These are phyloP conservation scores for Podospora comata DNA, from an alignment of 495 filamentous ascomycete species.

Conservation along the genomic window DNA sequence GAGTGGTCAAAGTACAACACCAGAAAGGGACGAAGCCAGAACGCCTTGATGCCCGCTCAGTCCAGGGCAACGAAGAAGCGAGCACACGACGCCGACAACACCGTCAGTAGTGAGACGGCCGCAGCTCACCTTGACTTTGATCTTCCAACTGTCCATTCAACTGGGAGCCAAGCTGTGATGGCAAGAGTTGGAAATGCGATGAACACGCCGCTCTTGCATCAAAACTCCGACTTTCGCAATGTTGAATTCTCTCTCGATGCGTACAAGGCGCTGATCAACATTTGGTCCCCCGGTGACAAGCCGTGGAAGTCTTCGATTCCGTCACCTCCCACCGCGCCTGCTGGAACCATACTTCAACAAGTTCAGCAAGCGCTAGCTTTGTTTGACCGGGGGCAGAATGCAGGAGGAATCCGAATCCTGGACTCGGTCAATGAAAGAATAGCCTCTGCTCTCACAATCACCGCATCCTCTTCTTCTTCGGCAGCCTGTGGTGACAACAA, in stretches of 20 bases:
- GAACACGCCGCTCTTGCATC: not conserved
- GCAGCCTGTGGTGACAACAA: no score
- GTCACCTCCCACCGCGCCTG: not conserved
- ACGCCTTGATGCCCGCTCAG: slow-evolving; percentile 12
- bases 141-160: not conserved
- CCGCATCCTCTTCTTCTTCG: not conserved
- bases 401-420: not conserved
- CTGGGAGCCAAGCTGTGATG: not conserved
- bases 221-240: slow-evolving; percentile 8
- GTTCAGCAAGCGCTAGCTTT: slow-evolving; percentile 22
- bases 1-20: slow-evolving; percentile 38
- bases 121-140: not conserved
- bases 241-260: slow-evolving; percentile 15
- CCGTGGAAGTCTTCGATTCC: slow-evolving; percentile 11
- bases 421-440: not conserved
- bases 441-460: slow-evolving; percentile 5
- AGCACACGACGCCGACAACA: not conserved
- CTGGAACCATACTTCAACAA: slow-evolving; percentile 27
- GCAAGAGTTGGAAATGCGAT: not conserved
- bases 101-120: not conserved
- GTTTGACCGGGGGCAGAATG: slow-evolving; percentile 13
- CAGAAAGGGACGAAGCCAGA: slow-evolving; percentile 14
- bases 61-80: slow-evolving; percentile 13
- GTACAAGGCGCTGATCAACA: slow-evolving; percentile 17
- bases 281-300: slow-evolving; percentile 12